Evolutionary conservation across 768 basidiomycete species (phyloP).

Genomic region (Fomitopsis pulvina): DNA sequence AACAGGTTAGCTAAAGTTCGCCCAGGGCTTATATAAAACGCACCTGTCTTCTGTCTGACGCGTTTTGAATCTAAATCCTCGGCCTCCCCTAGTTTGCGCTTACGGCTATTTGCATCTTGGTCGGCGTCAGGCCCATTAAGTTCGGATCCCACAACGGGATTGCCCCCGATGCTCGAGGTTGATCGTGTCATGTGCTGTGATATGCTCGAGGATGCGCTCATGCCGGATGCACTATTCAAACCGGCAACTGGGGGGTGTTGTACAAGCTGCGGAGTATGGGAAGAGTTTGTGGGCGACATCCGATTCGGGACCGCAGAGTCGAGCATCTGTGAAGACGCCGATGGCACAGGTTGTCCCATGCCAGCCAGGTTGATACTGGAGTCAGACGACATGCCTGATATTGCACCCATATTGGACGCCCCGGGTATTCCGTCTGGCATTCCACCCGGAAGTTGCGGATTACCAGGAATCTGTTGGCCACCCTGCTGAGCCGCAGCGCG

Average conservation of each 20-base stretch:
- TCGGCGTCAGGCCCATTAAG: conserved; percentile 32
- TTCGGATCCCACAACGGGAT: neutral
- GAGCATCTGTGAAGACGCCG: neutral
- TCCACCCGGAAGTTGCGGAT: conserved; percentile 10
- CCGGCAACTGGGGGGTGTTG: conserved; percentile 2
- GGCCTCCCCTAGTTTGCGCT: conserved; percentile 58
- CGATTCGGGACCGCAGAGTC: neutral
- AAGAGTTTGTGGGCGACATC: conserved; percentile 1
- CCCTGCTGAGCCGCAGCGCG: conserved; percentile 27
- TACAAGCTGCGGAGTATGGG: conserved; percentile 7
- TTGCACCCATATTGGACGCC: conserved; percentile 4
- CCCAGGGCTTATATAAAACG: conserved; percentile 17
- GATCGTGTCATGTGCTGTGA: neutral
- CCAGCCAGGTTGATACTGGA: conserved; percentile 8
- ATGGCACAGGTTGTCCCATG: neutral
- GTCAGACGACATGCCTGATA: neutral
- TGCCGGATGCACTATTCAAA: neutral
- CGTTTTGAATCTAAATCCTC: conserved; percentile 66
- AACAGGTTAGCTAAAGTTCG: conserved; percentile 6
- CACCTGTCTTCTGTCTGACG: conserved; percentile 67
- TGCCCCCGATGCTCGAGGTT: neutral
- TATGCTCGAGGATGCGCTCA: neutral
- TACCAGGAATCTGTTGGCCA: conserved; percentile 1
- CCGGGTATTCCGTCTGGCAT: conserved; percentile 14
- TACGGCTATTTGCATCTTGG: conserved; percentile 56